These are phyloP conservation scores for Plasmodium chabaudi DNA, from an alignment of 169 alveolate genomes.

Conservation along the genomic window DNA sequence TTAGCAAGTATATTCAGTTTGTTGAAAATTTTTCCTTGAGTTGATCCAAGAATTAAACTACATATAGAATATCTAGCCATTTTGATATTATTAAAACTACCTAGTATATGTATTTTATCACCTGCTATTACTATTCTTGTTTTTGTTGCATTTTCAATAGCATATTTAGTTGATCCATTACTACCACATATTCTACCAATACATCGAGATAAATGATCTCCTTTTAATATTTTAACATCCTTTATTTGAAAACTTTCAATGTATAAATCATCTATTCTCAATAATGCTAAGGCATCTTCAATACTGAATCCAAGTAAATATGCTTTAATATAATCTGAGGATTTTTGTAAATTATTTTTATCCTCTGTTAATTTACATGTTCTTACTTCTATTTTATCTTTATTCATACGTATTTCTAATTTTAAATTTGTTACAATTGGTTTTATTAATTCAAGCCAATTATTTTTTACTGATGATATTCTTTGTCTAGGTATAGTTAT, in stretches of 20 bases:
- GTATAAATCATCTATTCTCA: constrained; percentile 98
- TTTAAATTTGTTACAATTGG: constrained; percentile 73
- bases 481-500: constrained; percentile 82
- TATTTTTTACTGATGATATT: constrained; percentile 77
- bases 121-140: constrained; percentile 96
- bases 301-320: constrained; percentile 98
- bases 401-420: constrained; percentile 77
- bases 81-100: constrained; percentile 95
- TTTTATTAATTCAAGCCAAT: constrained; percentile 66
- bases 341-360: constrained; percentile 91
- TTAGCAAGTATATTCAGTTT: constrained; percentile 93
- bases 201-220: constrained; percentile 98
- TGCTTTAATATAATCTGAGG: constrained; percentile 97
- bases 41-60: constrained; percentile 97
- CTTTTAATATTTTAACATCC: constrained; percentile 98
- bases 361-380: constrained; percentile 64
- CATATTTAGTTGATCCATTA: constrained; percentile 99
- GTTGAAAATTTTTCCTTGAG: constrained; percentile 97
- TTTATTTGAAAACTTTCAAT: constrained; percentile 97
- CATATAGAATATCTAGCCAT: constrained; percentile 98
- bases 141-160: constrained; percentile 99
- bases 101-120: constrained; percentile 87
- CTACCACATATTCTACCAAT: constrained; percentile 99
- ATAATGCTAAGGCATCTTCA: constrained; percentile 98
- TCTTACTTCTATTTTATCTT: constrained; percentile 67